Base-by-base conservation (phyloP, 192 early-diverging fungal species). In the Mortierella hygrophila region DNA sequence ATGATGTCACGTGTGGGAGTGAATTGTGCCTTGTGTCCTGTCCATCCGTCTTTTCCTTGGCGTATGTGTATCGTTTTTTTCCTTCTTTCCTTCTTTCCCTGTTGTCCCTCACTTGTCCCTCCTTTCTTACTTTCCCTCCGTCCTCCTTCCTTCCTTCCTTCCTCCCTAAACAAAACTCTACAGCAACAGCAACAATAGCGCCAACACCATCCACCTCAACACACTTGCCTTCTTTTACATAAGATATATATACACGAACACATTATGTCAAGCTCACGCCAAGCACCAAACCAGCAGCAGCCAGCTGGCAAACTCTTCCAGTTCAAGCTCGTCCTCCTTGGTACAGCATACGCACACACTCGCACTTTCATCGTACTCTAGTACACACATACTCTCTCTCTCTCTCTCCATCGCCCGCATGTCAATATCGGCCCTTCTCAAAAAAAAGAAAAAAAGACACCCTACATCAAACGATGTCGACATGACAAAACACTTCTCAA, bases 291-390 rank as follows among this genome's bases (percentile, higher is more conserved):
- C 46, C 40, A 77, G 47, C 77, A 75, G 75, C 88, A 88, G 76
- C 78, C 88, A 54, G 74, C 88, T 29, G 90, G 91, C 69, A 97
- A 96, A 80, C 93, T 95, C 75, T 95, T 94, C 83, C 96, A 95
- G 78, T 97, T 98, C 83, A 99, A 99, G 81, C 94, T 99, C 68
- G 98, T 99, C 68, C 91, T 99, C 60, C 92, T 99, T 73, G 98
- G 98, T 94, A 52, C 49, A 52, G 21, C 49, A 52, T 16, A 52
- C 49, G 18, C 73, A 16, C 21, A 46, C 77, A 38, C 68, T 78
- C n/a, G 18, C 38, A 46, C 44, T 15, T 23, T 6, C n/a, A 23
- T 72, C 32, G 21, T n/a, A 4, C n/a, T 69, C 20, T 1, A 6
- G 23, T n/a, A 20, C 20, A 49, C 32, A 20, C 71, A 60, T 3